Evolutionary conservation across 169 alveolate species (phyloP), one percentile per base, ranked within the genome.

Genomic region (Plasmodium vivax): DNA sequence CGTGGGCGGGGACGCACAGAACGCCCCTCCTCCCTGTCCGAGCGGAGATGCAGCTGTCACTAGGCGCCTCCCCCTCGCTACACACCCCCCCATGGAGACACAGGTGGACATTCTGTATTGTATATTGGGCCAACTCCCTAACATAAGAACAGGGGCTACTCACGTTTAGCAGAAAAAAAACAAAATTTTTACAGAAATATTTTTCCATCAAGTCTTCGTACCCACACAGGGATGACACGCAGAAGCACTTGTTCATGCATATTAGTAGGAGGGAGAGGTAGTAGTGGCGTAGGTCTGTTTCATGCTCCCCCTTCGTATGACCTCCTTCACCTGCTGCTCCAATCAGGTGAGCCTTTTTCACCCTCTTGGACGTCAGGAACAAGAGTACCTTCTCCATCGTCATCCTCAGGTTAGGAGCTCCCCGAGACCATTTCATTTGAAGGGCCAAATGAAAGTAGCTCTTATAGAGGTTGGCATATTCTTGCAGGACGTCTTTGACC

Each of bases 171-270:
- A 85, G 19, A 32, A 75, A 71, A 23, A 51, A 85, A 30, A 74
- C 36, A 4, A 85, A 34, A 71, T 34, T n/a, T 71, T 85, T 75
- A 62, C 32, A 75, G 10, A 85, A 74, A 38, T 54, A 75, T 54
- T 75, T 85, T 54, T 85, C 81, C 62, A 85, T 51, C 62, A 85
- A 16, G 3, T 85, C 93, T 54, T 85, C 23, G 19, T 54, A 85
- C 41, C 43, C 30, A 38, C 87, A 54, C 34, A 85, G 16, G 68
- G 38, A 47, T 41, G 47, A 85, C 43, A 45, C 19, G 14, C 77
- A 74, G 79, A 85, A 85, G 16, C 82, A 75, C 36, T 85, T 85
- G 71, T 85, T 74, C 71, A 85, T 32, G 71, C 93, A 85, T 36
- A 71, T 77, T 4, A 85, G 62, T 27, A 85, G 4, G 12, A 85